Conservation (phyloP, 75 land plant genomes). For the Cryptomeria japonica region DNA sequence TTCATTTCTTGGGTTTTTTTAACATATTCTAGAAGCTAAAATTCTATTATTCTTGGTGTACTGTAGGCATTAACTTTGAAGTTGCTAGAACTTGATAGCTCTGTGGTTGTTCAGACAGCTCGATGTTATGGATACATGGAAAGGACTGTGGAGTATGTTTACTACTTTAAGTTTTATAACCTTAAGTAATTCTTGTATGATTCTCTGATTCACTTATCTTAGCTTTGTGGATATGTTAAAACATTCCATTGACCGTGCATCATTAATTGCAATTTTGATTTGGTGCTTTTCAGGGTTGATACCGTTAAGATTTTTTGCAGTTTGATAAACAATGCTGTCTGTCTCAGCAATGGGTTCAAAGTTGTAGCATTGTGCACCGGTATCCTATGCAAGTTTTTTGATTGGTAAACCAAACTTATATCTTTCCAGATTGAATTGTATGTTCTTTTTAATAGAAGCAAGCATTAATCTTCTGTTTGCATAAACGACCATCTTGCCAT, state of each 20-base stretch:
- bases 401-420: constrained; percentile 38
- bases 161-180: not conserved
- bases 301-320: constrained; percentile 43
- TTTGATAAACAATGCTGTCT: constrained; percentile 30
- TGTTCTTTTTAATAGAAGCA: not conserved
- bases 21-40: not conserved
- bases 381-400: constrained; percentile 47
- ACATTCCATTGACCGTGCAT: not conserved
- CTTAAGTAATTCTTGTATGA: not conserved
- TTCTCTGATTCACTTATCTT: not conserved
- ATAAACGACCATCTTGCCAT: not conserved
- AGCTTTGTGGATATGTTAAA: not conserved
- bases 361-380: constrained; percentile 36
- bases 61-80: constrained; percentile 42
- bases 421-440: not conserved
- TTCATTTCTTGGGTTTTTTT: not conserved
- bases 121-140: constrained; percentile 17
- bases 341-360: constrained; percentile 12
- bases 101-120: constrained; percentile 17
- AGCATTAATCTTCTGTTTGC: not conserved
- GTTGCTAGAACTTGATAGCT: constrained; percentile 29
- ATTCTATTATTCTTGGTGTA: constrained; percentile 6
- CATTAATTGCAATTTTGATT: not conserved
- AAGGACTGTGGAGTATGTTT: constrained; percentile 26
- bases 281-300: constrained; percentile 30